Conservation (phyloP, 805 yeast genomes). For the Candida boleticola region DNA sequence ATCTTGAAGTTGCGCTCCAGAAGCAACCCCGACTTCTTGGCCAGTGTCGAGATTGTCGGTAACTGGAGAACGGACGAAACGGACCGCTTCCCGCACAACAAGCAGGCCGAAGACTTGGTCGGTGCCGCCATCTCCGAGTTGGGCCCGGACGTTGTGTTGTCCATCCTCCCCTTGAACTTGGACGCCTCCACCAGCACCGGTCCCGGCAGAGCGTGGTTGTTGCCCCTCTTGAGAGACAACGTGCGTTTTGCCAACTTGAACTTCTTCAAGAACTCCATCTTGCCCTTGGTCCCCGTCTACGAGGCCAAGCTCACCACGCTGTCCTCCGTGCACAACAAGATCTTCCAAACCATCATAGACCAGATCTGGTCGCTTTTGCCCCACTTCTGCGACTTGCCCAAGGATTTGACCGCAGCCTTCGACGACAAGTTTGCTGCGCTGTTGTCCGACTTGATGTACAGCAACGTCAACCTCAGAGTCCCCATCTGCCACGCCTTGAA, state of each 20-base stretch:
- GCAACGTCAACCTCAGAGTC: constrained; percentile 71
- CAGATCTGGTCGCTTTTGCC: constrained; percentile 94
- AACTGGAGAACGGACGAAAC: constrained; percentile 80
- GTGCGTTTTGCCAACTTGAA: constrained; percentile 67
- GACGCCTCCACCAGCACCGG: constrained; percentile 47
- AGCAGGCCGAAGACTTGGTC: constrained; percentile 77
- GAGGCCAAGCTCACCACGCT: constrained; percentile 49
- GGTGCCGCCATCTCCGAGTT: constrained; percentile 73
- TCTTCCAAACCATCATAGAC: constrained; percentile 80
- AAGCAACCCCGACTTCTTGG: constrained; percentile 67
- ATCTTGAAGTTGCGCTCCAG: constrained; percentile 63
- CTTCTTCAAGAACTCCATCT: constrained; percentile 58
- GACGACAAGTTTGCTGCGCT: constrained; percentile 74
- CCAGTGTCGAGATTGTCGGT: constrained; percentile 71
- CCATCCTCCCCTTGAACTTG: constrained; percentile 76
- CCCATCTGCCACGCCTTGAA: constrained; percentile 81
- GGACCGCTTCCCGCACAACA: constrained; percentile 62
- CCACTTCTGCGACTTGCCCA: constrained; percentile 82
- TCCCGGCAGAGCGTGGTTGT: constrained; percentile 93
- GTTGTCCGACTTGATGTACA: constrained; percentile 71
- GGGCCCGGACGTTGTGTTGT: constrained; percentile 84
- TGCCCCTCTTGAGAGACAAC: constrained; percentile 87
- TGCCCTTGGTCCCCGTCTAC: constrained; percentile 64
- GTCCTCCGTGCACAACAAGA: constrained; percentile 50
- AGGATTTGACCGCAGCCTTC: constrained; percentile 64